Base-by-base conservation (phyloP, 2,329 filamentous ascomycete genomes). In the Lachnellula hyalina region DNA sequence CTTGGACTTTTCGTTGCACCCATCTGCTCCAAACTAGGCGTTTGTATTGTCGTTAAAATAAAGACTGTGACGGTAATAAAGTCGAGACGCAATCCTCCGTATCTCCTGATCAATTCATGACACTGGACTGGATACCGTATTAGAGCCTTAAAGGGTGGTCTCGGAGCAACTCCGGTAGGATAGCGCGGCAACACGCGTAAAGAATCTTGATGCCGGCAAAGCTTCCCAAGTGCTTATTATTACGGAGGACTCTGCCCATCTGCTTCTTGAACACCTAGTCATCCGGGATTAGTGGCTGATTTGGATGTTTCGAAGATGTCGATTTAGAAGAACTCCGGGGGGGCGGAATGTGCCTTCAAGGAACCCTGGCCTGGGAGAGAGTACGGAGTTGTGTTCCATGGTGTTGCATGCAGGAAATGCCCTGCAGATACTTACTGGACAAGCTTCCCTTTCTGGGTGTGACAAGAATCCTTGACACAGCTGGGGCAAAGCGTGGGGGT, bases 381-480 rank as follows among this genome's bases (percentile, higher is more conserved):
- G 41, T 12, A 21, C 2, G 21, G 21, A 21, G 19, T 44, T 7
- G 14, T n/a, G 4, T 14, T 23, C 4, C n/a, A 19, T 21, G n/a
- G 15, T 44, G 28, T 32, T 32, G 28, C 41, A 44, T 44, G 41
- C 41, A 44, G 19, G 19, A 14, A 21, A 19, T 44, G 17, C 19
- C 19, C 34, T 50, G 48, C 48, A 42, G 34, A 34, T 40, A n/a
- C 9, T n/a, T n/a, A 28, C 3, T 17, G 49, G 19, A 21, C 21
- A 36, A 28, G 19, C 15, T 17, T 15, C 17, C 21, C 14, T n/a
- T 19, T 17, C 46, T 28, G 61, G 55, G 52, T 47, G 54, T 63
- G 61, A 61, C 61, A 53, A 60, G 52, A 57, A 57, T 40, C 51
- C 46, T 55, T 61, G 61, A 61, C 61, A 61, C 56, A 47, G 50